A percentile compares a stretch with the other conserved stretches of the same genome.
These are phyloP conservation scores for Mallotus nudiflorus DNA, from an alignment of 345 rosid genomes.

Conservation along the genomic window DNA sequence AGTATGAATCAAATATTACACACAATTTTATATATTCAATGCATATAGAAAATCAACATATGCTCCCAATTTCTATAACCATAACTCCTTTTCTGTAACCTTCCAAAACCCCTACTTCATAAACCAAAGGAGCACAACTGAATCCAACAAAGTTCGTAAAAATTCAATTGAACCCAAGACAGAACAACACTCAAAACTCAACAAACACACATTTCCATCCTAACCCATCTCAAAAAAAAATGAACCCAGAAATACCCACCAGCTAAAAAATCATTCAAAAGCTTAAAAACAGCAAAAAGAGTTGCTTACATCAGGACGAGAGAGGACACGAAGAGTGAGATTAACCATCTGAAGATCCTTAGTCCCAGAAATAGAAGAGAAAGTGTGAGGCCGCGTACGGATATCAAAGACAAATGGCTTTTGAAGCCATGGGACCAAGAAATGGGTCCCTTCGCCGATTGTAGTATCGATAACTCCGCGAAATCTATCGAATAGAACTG, in stretches of 20 bases:
- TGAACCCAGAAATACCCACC: background rate
- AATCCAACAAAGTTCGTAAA: too few relatives aligned
- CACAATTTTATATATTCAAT: background rate
- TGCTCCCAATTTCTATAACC: background rate
- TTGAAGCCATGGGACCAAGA: conserved; percentile 88
- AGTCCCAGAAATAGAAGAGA: conserved; percentile 93
- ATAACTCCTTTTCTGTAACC: background rate
- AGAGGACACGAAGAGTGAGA: conserved; percentile 95
- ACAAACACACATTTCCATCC: background rate
- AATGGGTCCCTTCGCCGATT: conserved; percentile 90
- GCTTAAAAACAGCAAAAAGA: background rate
- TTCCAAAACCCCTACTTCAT: background rate
- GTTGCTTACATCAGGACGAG: conserved; percentile 71
- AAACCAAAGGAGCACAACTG: background rate
- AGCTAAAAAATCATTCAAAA: background rate
- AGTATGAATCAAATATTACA: too few relatives aligned
- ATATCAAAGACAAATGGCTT: conserved; percentile 82
- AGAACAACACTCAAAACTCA: background rate
- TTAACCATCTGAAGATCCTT: conserved; percentile 99
- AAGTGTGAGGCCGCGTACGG: conserved; percentile 88
- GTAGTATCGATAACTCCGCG: conserved; percentile 84
- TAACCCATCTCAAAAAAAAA: background rate
- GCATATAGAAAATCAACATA: background rate
- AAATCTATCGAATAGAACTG: conserved; percentile 89
- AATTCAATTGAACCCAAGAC: too few relatives aligned